phyloP scores from a whole-genome alignment of 257 asterid species.

The Jacaranda mimosifolia region DNA sequence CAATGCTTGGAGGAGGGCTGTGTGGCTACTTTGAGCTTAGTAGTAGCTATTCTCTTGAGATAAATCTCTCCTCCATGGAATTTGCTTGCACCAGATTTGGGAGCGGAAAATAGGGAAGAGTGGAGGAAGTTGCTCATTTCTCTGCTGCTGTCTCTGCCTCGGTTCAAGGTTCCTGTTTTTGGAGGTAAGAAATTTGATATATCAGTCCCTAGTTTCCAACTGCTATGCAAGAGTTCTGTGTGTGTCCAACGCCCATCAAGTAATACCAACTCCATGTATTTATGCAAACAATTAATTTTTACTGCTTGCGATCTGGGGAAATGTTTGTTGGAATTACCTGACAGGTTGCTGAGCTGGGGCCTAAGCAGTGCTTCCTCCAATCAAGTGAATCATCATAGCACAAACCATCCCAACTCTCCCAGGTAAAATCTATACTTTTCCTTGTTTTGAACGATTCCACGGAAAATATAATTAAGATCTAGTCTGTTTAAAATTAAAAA shows the following conservation, averaged over 20 bases:
- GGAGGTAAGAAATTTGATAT: conserved; percentile 51
- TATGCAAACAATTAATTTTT: background rate
- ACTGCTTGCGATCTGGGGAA: background rate
- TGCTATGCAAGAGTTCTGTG: background rate
- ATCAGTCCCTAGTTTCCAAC: conserved; percentile 3
- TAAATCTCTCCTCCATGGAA: conserved; percentile 33
- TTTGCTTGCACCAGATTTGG: conserved; percentile 48
- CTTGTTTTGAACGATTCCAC: background rate
- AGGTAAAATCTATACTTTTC: conserved; percentile 24
- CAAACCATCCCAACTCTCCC: conserved; percentile 30
- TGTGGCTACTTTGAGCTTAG: conserved; percentile 44
- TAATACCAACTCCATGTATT: background rate
- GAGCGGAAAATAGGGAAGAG: conserved; percentile 46
- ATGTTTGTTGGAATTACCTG: conserved; percentile 14
- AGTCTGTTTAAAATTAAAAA: background rate
- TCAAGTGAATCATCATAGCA: conserved; percentile 31
- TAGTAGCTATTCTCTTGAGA: too few species aligned
- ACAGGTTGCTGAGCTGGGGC: conserved; percentile 43
- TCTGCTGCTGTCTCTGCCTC: conserved; percentile 44
- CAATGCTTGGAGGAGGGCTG: conserved; percentile 39
- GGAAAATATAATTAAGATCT: too few species aligned
- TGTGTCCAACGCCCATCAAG: background rate
- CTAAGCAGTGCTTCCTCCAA: conserved; percentile 27
- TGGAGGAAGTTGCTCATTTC: conserved; percentile 47
- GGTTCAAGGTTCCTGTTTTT: conserved; percentile 40